Evolutionary conservation across 441 rosid species (phyloP).

Genomic region (Sinapis alba): DNA sequence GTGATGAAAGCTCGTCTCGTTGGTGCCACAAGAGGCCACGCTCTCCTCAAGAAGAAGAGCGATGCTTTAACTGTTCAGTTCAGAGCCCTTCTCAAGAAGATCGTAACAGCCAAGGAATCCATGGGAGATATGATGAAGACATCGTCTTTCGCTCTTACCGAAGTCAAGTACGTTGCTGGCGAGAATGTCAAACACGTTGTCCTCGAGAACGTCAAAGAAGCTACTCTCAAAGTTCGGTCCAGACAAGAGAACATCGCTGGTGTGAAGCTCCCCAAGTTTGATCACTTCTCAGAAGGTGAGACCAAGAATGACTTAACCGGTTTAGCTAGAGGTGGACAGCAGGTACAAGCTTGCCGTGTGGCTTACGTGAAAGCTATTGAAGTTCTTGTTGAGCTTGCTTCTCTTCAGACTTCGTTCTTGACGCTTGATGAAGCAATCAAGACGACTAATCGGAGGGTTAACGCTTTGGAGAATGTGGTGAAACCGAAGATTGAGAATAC

Average conservation of each 20-base stretch:
- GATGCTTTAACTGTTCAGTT: constrained; percentile 93
- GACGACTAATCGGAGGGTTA: constrained; percentile 92
- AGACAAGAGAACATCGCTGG: constrained; percentile 86
- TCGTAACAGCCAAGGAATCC: constrained; percentile 77
- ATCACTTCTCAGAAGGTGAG: constrained; percentile 77
- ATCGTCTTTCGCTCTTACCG: constrained; percentile 79
- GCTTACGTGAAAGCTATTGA: constrained; percentile 86
- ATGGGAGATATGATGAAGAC: constrained; percentile 93
- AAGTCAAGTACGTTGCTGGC: constrained; percentile 91
- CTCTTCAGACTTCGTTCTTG: constrained; percentile 32
- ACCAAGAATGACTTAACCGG: constrained; percentile 87
- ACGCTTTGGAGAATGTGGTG: constrained; percentile 89
- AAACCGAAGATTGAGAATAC: constrained; percentile 89
- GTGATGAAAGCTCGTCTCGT: constrained; percentile 82
- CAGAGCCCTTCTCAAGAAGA: constrained; percentile 81
- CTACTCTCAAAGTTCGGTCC: constrained; percentile 80
- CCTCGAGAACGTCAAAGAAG: constrained; percentile 79
- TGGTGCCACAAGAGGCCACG: constrained; percentile 97
- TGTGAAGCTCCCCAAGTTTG: constrained; percentile 88
- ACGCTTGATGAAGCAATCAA: constrained; percentile 94
- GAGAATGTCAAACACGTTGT: constrained; percentile 83
- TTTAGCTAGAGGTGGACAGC: constrained; percentile 93
- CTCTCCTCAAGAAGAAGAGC: constrained; percentile 95
- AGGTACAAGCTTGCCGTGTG: constrained; percentile 82
- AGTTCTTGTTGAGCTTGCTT: constrained; percentile 93